phyloP scores from a whole-genome alignment of 768 basidiomycete species.

The Boletus sensibilis region DNA sequence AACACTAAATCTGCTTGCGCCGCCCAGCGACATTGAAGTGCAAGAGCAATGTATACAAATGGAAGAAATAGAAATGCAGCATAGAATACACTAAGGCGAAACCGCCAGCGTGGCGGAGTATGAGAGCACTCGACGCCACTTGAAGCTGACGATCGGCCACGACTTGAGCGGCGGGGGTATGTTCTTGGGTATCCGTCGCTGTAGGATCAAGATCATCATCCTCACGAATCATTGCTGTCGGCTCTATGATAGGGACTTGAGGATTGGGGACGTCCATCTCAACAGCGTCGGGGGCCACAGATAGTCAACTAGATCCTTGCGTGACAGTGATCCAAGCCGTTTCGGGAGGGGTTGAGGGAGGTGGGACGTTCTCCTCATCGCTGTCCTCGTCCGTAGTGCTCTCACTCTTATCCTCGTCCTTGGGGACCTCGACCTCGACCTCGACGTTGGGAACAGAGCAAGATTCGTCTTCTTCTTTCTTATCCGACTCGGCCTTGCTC shows the following conservation, averaged over 20 bases:
- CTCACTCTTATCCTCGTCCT: constrained; percentile 34
- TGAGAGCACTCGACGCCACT: constrained; percentile 25
- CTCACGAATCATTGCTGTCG: constrained; percentile 19
- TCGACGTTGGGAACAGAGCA: not conserved
- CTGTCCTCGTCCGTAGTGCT: constrained; percentile 40
- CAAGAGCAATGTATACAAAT: constrained; percentile 43
- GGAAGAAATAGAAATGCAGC: constrained; percentile 43
- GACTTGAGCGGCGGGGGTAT: constrained; percentile 18
- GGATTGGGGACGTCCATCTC: constrained; percentile 17
- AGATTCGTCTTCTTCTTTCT: constrained; percentile 42
- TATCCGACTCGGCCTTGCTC: constrained; percentile 43
- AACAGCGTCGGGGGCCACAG: constrained; percentile 18
- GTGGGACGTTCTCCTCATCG: constrained; percentile 41
- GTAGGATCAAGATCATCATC: constrained; percentile 19
- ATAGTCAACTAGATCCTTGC: constrained; percentile 33
- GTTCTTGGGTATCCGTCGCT: constrained; percentile 23
- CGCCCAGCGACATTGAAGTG: constrained; percentile 33
- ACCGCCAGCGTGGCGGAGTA: constrained; percentile 36
- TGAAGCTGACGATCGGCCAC: constrained; percentile 26
- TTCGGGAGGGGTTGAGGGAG: constrained; percentile 31
- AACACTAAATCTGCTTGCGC: constrained; percentile 30
- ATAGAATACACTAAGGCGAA: constrained; percentile 39
- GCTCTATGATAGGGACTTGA: constrained; percentile 27
- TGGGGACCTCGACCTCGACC: constrained; percentile 10
- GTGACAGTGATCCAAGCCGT: constrained; percentile 29